Evolutionary conservation across 2,329 filamentous ascomycete genomes (phyloP), one percentile per base, ranked within the genome.

Genomic region (Clarireedia paspali): DNA sequence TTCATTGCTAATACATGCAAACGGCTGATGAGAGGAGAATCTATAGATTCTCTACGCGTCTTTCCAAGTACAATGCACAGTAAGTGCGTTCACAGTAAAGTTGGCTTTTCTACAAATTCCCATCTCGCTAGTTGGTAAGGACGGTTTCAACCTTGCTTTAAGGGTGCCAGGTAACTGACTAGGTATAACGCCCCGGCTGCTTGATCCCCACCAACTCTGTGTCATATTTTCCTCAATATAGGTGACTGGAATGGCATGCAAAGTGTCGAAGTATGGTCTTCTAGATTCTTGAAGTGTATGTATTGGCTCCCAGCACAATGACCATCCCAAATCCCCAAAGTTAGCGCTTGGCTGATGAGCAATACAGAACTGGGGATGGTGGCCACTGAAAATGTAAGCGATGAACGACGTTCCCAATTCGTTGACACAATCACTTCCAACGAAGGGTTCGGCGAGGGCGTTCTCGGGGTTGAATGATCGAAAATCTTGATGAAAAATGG

Each of bases 381-480:
- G 60, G 5, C 62, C 63, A 24, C 15, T 26, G 38, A 66, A 66
- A n/a, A 66, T 60, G 55, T 58, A 64, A 6, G 48, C 42, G 3
- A 63, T 58, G 44, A 65, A 63, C 4, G 59, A 57, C 20, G 56
- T 52, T 12, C 65, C 65, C 17, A 67, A 38, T 39, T 67, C 65
- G 12, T 58, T 46, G 10, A 38, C 44, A 44, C 47, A 54, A 51
- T 62, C 51, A 24, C 61, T 55, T 2, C 27, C 58, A 46, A 65
- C 60, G 20, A 55, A 65, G 5, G 64, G 64, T 44, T 66, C 63
- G 6, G 55, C 36, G 6, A 27, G 27, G 20, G 15, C 38, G 17
- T 27, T 14, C 38, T 45, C 44, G n/a, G 59, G 55, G 17, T 60
- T 47, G 17, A 48, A 57, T 40, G 53, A 62, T 30, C 58, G 42